A percentile compares a stretch with the other conserved stretches of the same genome.
phyloP scores from a whole-genome alignment of 2,329 filamentous ascomycete species.

The Beauveria medogensis region DNA sequence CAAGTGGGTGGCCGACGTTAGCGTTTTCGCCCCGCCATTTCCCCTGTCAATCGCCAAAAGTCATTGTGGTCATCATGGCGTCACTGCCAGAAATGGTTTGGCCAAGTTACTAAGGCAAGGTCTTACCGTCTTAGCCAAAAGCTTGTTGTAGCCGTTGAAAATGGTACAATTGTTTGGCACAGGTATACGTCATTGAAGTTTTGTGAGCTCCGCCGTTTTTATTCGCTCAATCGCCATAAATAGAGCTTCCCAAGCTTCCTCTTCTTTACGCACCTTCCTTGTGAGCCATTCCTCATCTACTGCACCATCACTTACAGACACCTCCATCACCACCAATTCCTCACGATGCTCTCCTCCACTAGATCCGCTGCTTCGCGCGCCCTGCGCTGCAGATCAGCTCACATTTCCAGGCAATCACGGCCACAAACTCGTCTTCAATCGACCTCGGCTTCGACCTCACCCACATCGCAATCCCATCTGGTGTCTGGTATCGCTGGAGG shows the following conservation, averaged over 20 bases:
- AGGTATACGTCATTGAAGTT: constrained; percentile 2
- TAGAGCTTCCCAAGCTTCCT: background rate
- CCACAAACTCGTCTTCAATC: constrained; percentile 32
- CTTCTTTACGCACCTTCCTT: background rate
- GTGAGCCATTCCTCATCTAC: background rate
- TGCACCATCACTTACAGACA: background rate
- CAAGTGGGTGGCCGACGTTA: too few species aligned
- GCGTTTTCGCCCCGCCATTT: background rate
- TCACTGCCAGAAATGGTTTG: constrained; percentile 3
- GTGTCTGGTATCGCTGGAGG: constrained; percentile 36
- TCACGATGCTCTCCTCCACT: constrained; percentile 3
- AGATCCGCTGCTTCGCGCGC: background rate
- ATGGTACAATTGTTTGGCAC: background rate
- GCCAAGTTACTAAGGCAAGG: background rate
- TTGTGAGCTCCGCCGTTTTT: background rate
- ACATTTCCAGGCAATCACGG: background rate
- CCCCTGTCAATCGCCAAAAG: background rate
- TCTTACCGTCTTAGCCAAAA: background rate
- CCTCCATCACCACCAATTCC: background rate
- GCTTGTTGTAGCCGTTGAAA: background rate
- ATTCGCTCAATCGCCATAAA: background rate
- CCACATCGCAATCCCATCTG: constrained; percentile 25
- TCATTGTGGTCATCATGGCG: constrained; percentile 1
- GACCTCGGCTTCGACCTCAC: constrained; percentile 20
- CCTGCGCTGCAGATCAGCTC: background rate